A percentile compares a stretch with the other conserved stretches of the same genome.
Evolutionary conservation across 2,329 filamentous ascomycete genomes (phyloP).

Genomic region (Arthrobotrys megalospora): DNA sequence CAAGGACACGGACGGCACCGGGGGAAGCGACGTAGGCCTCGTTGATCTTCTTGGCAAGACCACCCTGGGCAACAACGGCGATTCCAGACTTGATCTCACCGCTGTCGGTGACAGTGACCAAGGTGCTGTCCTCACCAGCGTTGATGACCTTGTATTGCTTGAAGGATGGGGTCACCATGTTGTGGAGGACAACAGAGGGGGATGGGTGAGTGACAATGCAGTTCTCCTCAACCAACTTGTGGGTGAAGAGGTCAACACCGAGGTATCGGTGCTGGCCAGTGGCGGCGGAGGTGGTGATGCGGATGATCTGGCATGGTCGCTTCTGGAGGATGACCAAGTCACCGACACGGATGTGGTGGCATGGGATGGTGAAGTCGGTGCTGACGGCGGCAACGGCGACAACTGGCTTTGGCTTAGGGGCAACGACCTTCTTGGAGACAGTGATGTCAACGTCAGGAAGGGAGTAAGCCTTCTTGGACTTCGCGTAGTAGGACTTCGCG

Average conservation of each 20-base stretch:
- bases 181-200: constrained; percentile 97
- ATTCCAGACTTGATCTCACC: constrained; percentile 98
- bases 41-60: constrained; percentile 84
- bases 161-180: constrained; percentile 99
- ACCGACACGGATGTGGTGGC: constrained; percentile 99
- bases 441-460: constrained; percentile 70
- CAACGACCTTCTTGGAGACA: constrained; percentile 68
- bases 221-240: constrained; percentile 98
- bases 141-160: constrained; percentile 99
- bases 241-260: constrained; percentile 99
- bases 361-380: constrained; percentile 97
- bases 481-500: constrained; percentile 66
- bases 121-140: constrained; percentile 83
- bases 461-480: constrained; percentile 61
- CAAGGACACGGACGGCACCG: constrained; percentile 92
- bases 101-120: constrained; percentile 99
- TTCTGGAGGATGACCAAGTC: constrained; percentile 99
- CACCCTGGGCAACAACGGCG: constrained; percentile 93
- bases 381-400: constrained; percentile 58
- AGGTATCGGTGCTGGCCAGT: constrained; percentile 99
- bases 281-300: constrained; percentile 97
- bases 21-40: constrained; percentile 91
- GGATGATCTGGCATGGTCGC: constrained; percentile 99
- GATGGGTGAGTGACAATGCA: constrained; percentile 97
- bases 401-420: constrained; percentile 65